Base-by-base conservation (phyloP, 1,284 basidiomycete species). In the Fomitopsis betulina region DNA sequence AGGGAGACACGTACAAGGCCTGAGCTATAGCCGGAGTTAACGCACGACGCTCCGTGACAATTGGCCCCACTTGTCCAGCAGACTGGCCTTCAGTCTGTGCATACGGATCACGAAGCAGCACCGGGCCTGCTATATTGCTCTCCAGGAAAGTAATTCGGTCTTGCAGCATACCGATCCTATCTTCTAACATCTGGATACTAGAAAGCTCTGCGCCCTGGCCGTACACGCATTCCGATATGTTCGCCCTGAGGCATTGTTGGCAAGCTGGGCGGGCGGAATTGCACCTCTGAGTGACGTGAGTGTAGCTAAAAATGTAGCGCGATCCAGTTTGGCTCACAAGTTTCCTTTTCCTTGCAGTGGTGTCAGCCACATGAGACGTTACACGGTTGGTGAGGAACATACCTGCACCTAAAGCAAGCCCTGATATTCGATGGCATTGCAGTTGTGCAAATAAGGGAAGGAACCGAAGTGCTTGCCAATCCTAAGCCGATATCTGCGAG, bases 161-260 rank as follows among this genome's bases (percentile, higher is more conserved):
- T 49, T 71, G 69, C 10, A 72, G 65, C 2, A 67, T 60, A 2
- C 69, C 62, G 35, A 72, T 69, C 42, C 70, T 67, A 57, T 72
- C 68, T 51, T 72, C 69, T 30, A 72, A 65, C 15, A 69, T 58
- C 39, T 69, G 69, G 3, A 68, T 65, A 5, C 63, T 45, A 3
- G 69, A 69, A 3, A 64, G 58, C 15, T 68, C 68, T 55, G 65
- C 65, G 1, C 64, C 63, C 17, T 67, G 67, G 17, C 67, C 65
- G 39, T 72, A 72, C 23, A 70, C 68, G 62, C 70, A 72, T 43
- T 71, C 70, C 17, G 62, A 59, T 33, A 64, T 60, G 51, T 59
- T 59, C 50, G 66, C 65, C 23, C 62, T 60, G 0, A 64, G 23
- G 58, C 70, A 72, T 47, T 65, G 69, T n/a, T 64, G 61, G 42